Evolutionary conservation across 1,284 basidiomycete genomes (phyloP), one percentile per base, ranked within the genome.

Genomic region (Fistulinella cinereoalba): DNA sequence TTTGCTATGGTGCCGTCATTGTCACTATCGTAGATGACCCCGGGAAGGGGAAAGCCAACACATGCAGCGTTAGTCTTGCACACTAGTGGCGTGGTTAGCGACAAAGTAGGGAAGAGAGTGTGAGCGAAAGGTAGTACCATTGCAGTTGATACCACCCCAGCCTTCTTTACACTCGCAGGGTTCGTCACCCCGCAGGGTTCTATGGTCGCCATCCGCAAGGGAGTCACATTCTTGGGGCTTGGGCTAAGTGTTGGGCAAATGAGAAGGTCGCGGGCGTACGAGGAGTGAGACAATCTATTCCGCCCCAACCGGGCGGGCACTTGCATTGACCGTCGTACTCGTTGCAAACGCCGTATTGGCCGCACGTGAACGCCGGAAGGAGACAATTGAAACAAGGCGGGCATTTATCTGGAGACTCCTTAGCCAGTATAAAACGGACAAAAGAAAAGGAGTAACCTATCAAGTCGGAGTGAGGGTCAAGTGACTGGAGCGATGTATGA

Each of bases 71-170:
- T 81, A 34, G 75, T 84, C 67, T 92, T 74, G 70, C 94, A 97
- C 1, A 97, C 93, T 95, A 62, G n/a, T 9, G 29, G 43, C 1
- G 25, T 18, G 24, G n/a, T 53, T 16, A 45, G 43, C 11, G 31
- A 52, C 3, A 29, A 25, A 16, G 18, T 5, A 7, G 13, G n/a
- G 12, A 21, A 22, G 24, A 16, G 15, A 4, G 31, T 28, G 9
- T 23, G 42, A 31, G 36, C 16, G 41, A 45, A 43, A 5, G 9
- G 6, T 64, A 79, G 52, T 47, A 93, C 92, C 92, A 67, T 97
- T 97, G 71, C 95, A 98, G 64, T 97, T 98, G 56, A 98, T 87
- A 12, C 96, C 95, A 39, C 78, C 80, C 95, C 95, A 99, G 0
- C 94, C 95, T 1, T 93, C 88, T 56, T 88, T 89, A 65, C 96